Evolutionary conservation across 768 basidiomycete genomes (phyloP), one percentile per base, ranked within the genome.

Genomic region (Lyophyllum shimeji): DNA sequence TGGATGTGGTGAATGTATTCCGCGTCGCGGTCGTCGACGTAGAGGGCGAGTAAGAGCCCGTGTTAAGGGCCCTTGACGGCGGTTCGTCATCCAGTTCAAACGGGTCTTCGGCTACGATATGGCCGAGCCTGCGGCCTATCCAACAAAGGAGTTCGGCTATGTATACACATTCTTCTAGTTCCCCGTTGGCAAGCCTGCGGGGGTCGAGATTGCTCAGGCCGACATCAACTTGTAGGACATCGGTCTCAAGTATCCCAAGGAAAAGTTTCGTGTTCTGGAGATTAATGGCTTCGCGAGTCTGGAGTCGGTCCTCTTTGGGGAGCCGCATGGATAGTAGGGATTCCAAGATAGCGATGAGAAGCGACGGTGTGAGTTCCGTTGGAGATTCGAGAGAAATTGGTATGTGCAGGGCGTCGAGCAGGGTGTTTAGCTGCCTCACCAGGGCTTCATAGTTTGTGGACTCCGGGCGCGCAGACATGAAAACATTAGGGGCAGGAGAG

Each of bases 221-320:
- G 5, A 90, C 79, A 56, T 88, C 84, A 49, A 70, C 69, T 60
- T 74, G 65, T 13, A 91, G 64, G 33, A 90, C 69, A 58, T 91
- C 89, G 27, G 74, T 79, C 57, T 89, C 85, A 6, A 92, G 75
- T 6, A 90, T 81, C 1, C 89, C 89, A 7, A 92, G 76, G 53
- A 93, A 87, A 2, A 91, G 75, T 62, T 91, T 89, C 76, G 87
- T 85, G 29, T 81, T 82, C 46, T 86, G 81, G 0, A 88, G 67
- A 61, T 84, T 84, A 75, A 51, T 18, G 29, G 24, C 54, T 21
- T 55, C 59, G 15, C 48, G 56, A 2, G 84, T 73, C 23, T 56
- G 49, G 33, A 31, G 40, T 24, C 18, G n/a, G 3, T 24, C 50
- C 42, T 57, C 44, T 7, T 48, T 20, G 2, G 83, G 82, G 8